Percentiles rank a stretch among this genome's conserved stretches.
Evolutionary conservation across 1,284 basidiomycete genomes (phyloP).

Genomic region (Rugosomyces carneus): DNA sequence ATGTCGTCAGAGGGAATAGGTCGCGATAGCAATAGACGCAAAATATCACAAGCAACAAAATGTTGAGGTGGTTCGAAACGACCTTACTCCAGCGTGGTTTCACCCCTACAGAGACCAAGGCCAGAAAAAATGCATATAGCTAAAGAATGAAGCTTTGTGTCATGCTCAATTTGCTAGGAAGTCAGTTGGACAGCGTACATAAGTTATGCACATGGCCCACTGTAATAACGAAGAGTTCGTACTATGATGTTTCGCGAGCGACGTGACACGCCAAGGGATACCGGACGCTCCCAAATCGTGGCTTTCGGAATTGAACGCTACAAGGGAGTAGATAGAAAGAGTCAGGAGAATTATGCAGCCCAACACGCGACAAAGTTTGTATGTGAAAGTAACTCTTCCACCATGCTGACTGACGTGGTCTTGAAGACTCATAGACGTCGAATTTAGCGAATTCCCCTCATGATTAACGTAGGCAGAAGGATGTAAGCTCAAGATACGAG

Average conservation of each 20-base stretch:
- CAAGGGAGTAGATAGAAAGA: conserved; percentile 28
- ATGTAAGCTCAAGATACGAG: neutral
- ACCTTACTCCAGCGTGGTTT: conserved; percentile 24
- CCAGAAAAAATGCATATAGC: conserved; percentile 27
- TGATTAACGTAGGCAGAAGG: neutral
- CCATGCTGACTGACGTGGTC: conserved; percentile 20
- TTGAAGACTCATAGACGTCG: neutral
- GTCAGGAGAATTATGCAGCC: conserved; percentile 32
- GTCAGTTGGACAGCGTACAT: conserved; percentile 21
- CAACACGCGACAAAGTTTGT: conserved; percentile 30
- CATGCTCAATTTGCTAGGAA: neutral
- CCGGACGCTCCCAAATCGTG: conserved; percentile 1
- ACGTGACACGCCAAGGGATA: neutral
- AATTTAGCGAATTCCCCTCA: neutral
- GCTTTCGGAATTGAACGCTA: conserved; percentile 19
- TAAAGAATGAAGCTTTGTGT: conserved; percentile 9
- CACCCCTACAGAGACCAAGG: conserved; percentile 25
- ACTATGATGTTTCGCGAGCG: conserved; percentile 12
- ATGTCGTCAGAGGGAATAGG: conserved; percentile 56
- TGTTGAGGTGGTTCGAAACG: conserved; percentile 26
- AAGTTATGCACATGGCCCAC: conserved; percentile 28
- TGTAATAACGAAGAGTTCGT: conserved; percentile 16
- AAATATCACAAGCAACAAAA: conserved; percentile 32
- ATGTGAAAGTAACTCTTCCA: conserved; percentile 22
- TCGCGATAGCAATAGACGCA: conserved; percentile 56